Percentiles rank a stretch among this genome's conserved stretches.
Evolutionary conservation across 2,329 filamentous ascomycete genomes (phyloP).

Genomic region (Penicillium glabrum): DNA sequence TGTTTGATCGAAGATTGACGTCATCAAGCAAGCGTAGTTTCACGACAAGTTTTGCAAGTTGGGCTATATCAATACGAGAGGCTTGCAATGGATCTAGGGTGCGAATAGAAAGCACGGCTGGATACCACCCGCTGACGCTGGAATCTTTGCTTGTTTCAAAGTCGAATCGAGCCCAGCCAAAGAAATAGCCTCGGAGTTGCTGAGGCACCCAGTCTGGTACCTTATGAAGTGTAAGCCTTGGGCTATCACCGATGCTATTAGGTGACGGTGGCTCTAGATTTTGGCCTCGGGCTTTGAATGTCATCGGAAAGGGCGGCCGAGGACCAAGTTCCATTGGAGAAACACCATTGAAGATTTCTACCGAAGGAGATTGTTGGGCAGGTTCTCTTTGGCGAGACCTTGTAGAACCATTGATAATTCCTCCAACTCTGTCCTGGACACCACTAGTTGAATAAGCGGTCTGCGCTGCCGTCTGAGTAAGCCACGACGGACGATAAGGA

Average conservation of each 20-base stretch:
- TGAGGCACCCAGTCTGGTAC: constrained; percentile 55
- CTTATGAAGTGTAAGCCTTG: constrained; percentile 56
- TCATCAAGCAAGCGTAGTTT: constrained; percentile 32
- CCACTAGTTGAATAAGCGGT: constrained; percentile 35
- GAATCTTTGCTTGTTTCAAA: constrained; percentile 32
- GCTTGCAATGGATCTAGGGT: constrained; percentile 49
- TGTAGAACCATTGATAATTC: constrained; percentile 40
- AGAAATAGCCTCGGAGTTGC: constrained; percentile 62
- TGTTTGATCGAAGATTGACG: constrained; percentile 20
- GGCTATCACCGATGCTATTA: constrained; percentile 52
- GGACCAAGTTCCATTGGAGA: constrained; percentile 30
- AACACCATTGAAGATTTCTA: not conserved
- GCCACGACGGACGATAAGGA: constrained; percentile 28
- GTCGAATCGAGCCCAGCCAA: constrained; percentile 59
- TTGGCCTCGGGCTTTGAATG: constrained; percentile 24
- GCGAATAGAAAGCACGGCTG: constrained; percentile 57
- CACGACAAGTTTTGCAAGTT: constrained; percentile 53
- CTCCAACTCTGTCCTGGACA: constrained; percentile 22
- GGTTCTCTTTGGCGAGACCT: constrained; percentile 27
- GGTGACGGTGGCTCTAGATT: constrained; percentile 19
- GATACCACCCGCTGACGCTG: constrained; percentile 53
- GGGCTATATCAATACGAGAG: constrained; percentile 47
- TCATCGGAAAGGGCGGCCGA: constrained; percentile 31
- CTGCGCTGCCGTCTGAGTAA: constrained; percentile 32
- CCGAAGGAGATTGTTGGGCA: constrained; percentile 17